phyloP scores from a whole-genome alignment of 2,329 filamentous ascomycete species.

The Xylaria digitata region DNA sequence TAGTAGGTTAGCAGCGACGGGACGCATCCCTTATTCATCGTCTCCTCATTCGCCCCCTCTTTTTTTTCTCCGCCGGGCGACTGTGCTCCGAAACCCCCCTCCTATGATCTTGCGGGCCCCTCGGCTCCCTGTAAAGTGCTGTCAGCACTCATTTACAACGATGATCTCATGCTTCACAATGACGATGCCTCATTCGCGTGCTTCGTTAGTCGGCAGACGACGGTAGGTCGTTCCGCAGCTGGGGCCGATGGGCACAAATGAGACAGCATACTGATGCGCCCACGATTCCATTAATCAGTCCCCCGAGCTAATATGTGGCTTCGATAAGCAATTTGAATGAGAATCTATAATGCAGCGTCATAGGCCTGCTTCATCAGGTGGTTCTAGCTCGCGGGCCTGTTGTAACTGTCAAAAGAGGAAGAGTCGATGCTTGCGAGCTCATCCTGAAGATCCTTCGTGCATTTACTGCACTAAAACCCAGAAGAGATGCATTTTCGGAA shows the following conservation, averaged over 20 bases:
- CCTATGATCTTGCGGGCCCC: not conserved
- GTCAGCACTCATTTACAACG: no score
- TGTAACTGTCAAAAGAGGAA: conserved; percentile 27
- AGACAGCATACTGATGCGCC: not conserved
- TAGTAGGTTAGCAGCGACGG: no score
- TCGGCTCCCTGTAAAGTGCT: no score
- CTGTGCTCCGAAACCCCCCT: conserved; percentile 21
- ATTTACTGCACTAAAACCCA: conserved; percentile 14
- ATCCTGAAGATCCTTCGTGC: conserved; percentile 10
- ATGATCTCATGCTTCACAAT: no score
- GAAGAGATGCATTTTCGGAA: conserved; percentile 16
- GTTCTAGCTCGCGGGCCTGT: conserved; percentile 15
- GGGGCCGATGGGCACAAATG: not conserved
- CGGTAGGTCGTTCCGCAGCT: not conserved
- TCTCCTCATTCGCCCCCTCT: not conserved
- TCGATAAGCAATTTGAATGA: not conserved
- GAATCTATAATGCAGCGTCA: conserved; percentile 4
- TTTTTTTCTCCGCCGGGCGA: conserved; percentile 7
- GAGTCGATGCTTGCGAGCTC: conserved; percentile 24
- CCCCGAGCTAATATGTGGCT: not conserved
- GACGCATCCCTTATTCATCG: not conserved
- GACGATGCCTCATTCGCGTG: no score
- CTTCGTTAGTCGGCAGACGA: no score
- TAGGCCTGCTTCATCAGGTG: not conserved
- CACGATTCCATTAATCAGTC: not conserved